Conservation (phyloP, 768 basidiomycete species). For the Coprinopsis marcescibilis region DNA sequence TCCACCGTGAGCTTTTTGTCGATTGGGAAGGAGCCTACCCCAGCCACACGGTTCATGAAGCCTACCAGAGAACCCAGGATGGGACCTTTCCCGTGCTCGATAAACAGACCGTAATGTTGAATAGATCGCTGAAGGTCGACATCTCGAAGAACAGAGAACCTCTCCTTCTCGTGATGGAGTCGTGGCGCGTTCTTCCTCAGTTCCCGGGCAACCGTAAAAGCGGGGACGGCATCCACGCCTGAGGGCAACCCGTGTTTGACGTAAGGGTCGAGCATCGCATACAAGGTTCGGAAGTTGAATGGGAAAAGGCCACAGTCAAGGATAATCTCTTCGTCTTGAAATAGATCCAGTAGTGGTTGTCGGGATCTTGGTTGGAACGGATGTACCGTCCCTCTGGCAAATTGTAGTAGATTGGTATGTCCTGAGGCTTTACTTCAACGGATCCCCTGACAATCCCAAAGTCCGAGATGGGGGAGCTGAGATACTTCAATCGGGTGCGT, state of each 20-base stretch:
- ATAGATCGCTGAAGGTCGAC: not conserved
- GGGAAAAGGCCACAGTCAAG: constrained; percentile 37
- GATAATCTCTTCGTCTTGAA: constrained; percentile 39
- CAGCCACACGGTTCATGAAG: constrained; percentile 1
- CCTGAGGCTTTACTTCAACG: constrained; percentile 20
- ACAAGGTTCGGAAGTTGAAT: constrained; percentile 28
- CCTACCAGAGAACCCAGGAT: not conserved
- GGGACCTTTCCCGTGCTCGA: not conserved
- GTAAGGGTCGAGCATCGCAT: not conserved
- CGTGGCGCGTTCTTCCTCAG: not conserved
- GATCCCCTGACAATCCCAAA: constrained; percentile 36
- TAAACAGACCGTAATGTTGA: not conserved
- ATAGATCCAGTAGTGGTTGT: constrained; percentile 46
- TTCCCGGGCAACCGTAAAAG: not conserved
- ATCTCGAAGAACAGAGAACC: constrained; percentile 1
- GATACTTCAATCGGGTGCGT: constrained; percentile 31
- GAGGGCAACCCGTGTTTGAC: not conserved
- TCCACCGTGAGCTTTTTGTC: not conserved
- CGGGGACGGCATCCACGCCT: not conserved
- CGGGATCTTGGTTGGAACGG: constrained; percentile 33
- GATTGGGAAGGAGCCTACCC: not conserved
- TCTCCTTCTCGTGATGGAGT: not conserved
- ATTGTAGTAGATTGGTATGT: not conserved
- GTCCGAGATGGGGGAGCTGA: constrained; percentile 38
- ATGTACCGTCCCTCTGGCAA: constrained; percentile 29